Conservation (phyloP, 345 rosid genomes). For the Mallotus nudiflorus region DNA sequence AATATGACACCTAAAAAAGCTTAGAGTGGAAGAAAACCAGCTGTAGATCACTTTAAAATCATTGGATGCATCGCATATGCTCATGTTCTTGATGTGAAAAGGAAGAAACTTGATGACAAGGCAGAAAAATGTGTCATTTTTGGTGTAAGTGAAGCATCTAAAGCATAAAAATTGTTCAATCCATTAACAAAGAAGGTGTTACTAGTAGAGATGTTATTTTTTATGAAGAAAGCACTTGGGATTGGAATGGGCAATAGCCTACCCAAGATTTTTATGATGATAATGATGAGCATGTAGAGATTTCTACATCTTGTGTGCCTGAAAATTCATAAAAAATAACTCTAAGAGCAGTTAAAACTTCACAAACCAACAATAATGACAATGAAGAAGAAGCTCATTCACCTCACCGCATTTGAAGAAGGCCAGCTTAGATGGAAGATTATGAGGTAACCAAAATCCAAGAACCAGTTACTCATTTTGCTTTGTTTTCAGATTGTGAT, state of each 20-base stretch:
- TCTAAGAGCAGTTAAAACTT: background rate
- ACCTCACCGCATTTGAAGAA: background rate
- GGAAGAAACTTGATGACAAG: no score
- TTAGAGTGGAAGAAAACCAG: no score
- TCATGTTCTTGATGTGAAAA: background rate
- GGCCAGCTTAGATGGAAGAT: background rate
- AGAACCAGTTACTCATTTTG: background rate
- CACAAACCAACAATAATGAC: background rate
- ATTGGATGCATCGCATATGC: no score
- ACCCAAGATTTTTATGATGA: background rate
- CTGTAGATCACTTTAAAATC: no score
- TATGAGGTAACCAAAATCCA: background rate
- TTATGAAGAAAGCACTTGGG: no score
- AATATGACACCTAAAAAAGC: no score
- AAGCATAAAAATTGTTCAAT: background rate
- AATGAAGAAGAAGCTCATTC: background rate
- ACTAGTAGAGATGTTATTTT: background rate
- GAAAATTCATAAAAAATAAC: no score
- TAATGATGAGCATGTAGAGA: background rate
- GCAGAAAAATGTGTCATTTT: background rate
- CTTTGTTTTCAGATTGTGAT: constrained; percentile 6
- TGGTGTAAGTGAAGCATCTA: background rate
- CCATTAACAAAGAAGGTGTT: background rate
- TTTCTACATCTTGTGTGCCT: no score
- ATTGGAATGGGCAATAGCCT: no score